A percentile compares a stretch with the other conserved stretches of the same genome.
phyloP scores from a whole-genome alignment of 2,329 filamentous ascomycete genomes.

The Trichoderma atrobrunneum region DNA sequence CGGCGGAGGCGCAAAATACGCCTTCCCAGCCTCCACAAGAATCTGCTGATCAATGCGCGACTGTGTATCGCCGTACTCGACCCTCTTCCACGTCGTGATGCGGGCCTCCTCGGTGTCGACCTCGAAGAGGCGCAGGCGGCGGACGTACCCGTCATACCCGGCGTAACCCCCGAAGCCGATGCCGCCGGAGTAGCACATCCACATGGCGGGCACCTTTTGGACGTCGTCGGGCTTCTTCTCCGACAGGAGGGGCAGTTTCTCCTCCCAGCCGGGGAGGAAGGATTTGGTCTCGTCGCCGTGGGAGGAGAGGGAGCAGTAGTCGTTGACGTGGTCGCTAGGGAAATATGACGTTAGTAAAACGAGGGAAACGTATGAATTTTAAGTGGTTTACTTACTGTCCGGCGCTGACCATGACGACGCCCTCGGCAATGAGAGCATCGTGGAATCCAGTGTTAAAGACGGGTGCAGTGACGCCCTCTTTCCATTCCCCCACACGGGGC shows the following conservation, averaged over 20 bases:
- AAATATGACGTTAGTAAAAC: neutral
- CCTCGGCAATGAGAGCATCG: conserved; percentile 81
- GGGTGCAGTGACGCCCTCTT: conserved; percentile 83
- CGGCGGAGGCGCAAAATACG: conserved; percentile 4
- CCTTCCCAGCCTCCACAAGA: conserved; percentile 60
- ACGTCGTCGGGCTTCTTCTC: conserved; percentile 38
- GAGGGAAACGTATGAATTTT: neutral
- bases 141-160: conserved; percentile 81
- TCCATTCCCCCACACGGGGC: conserved; percentile 65
- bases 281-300: conserved; percentile 29
- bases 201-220: conserved; percentile 62
- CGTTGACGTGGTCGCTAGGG: conserved; percentile 84
- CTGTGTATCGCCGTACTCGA: conserved; percentile 63
- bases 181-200: conserved; percentile 98
- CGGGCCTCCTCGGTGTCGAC: conserved; percentile 87
- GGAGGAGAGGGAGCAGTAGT: conserved; percentile 78
- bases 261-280: conserved; percentile 19
- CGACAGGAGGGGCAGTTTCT: conserved; percentile 19
- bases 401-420: conserved; percentile 81
- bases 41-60: conserved; percentile 61
- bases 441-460: conserved; percentile 89
- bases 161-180: conserved; percentile 93
- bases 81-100: conserved; percentile 87
- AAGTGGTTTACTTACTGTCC: conserved; percentile 64
- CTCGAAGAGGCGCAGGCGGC: conserved; percentile 84